Base-by-base conservation (phyloP, 768 basidiomycete species). In the Hypholoma fasciculare region DNA sequence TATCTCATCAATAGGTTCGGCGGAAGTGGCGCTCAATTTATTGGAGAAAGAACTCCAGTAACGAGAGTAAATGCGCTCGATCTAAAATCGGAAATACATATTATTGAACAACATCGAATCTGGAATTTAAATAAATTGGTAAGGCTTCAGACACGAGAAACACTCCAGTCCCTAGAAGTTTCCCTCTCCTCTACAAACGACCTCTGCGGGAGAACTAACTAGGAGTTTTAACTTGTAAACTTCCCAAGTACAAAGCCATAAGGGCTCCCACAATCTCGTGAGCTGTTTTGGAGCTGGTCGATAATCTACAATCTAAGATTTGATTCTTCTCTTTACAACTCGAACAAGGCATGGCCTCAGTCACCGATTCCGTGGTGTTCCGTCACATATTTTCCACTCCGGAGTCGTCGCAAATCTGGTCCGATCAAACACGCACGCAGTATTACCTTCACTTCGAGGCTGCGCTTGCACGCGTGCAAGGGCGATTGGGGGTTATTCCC, bases 351-450 rank as follows among this genome's bases (percentile, higher is more conserved):
- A 76, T 75, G 72, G 62, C 72, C 20, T 66, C 68, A 40, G 72
- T 71, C 49, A 71, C 71, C 13, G 72, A 76, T 63, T 76, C 73
- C 6, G 30, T 69, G 17, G 67, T 80, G 34, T 79, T 79, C 55
- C 69, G 69, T 37, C 67, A 70, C 57, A 71, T 78, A 46, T 79
- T 78, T 64, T 78, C 78, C 27, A 76, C 76, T 5, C 63, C 68
- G 17, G 67, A 69, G 17, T 65, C 70, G 7, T 71, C 77, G 7
- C 61, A 64, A 50, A 72, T 80, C 59, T 79, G 79, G 78, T 76
- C 74, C 20, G 79, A 79, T 60, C 62, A 57, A 19, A 59, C 63
- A 44, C 67, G 74, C 19, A 74, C 71, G 14, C 61, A 63, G 44
- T 73, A 73, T 57, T 75, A 74, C 59, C 70, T 74, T 23, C 58